Evolutionary conservation across 208 protist genomes (phyloP), one percentile per base, ranked within the genome.

Genomic region (Trypanosoma theileri): DNA sequence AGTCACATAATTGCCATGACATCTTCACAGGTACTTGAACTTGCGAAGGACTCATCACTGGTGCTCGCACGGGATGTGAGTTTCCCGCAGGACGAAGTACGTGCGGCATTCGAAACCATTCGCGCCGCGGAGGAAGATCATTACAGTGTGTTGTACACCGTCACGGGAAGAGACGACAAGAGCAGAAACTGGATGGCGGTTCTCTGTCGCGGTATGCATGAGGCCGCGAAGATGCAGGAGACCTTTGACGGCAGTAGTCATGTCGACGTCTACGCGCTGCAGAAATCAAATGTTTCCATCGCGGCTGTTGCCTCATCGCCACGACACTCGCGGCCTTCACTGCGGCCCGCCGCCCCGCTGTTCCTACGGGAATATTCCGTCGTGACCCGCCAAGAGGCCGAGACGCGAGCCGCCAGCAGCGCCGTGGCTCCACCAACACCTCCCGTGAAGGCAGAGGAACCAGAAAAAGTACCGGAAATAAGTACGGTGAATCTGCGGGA

Each of bases 341-440:
- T 72, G n/a, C 46, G 60, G 7, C 71, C 72, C 11, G 62, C 45
- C 0, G 11, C 0, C 26, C 28, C 42, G 10, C 24, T 65, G 11
- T 31, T 58, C 41, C 61, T 50, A 48, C 73, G 79, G 42, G 69
- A 66, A 44, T 80, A 80, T 58, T 61, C 50, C 10, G 53, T 84
- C 13, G 40, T 60, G 21, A 57, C 59, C 14, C 69, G 72, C 17
- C 60, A 69, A 3, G 68, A 73, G 16, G 45, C 66, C 31, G 66
- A 56, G 28, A 8, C 24, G n/a, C 52, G 51, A 21, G 28, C 67
- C 7, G 14, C 26, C 3, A 26, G 17, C 21, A 44, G 26, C 28
- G 51, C 12, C 7, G 17, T 46, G 28, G 28, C 12, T n/a, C 31
- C 61, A 19, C 35, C 10, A 60, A 28, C 21, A 41, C 41, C 17